Base-by-base conservation (phyloP, 2,329 filamentous ascomycete genomes). In the Aspergillus sp. region DNA sequence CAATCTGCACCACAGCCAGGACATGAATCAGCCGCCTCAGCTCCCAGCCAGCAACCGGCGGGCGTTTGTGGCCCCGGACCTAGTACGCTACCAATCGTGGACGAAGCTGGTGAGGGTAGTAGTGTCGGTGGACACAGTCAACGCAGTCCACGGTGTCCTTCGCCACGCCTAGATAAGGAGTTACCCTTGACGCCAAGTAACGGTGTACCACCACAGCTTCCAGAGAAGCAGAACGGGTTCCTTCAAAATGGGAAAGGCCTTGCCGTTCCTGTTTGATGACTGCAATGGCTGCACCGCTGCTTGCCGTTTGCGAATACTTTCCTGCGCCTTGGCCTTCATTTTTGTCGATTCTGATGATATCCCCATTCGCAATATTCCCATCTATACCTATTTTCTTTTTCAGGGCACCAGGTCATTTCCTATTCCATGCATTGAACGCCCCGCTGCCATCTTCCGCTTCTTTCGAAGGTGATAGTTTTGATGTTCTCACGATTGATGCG, bases 41-140 rank as follows among this genome's bases (percentile, higher is more conserved):
- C 78, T 60, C 87, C 80, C 61, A 83, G 82, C 66, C 84, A 80
- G 73, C 91, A 82, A 77, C 85, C 80, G 23, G 84, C 80, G 71
- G 82, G 89, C 69, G 74, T 87, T 75, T 71, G 74, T 74, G 72
- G 84, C 79, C 82, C 84, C 15, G 76, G 82, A 13, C 73, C 73
- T 28, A 82, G 83, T 34, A 87, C 84, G 1, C 80, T 98, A 2
- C 94, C 94, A 0, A 89, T 97, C 9, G 93, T 98, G 7, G 91
- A 97, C 68, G 94, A 98, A 77, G 90, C 88, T n/a, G 91, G 88
- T 5, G 94, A 97, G 76, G 89, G 83, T 9, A 86, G 84, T 7
- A 91, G 89, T 62, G 84, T 87, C 25, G 87, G 87, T 1, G 85
- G 83, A 31, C 83, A 84, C 57, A 87, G 85, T 70, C 83, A 82